Conservation (phyloP, 805 yeast genomes). For the Candida coleopterorum region DNA sequence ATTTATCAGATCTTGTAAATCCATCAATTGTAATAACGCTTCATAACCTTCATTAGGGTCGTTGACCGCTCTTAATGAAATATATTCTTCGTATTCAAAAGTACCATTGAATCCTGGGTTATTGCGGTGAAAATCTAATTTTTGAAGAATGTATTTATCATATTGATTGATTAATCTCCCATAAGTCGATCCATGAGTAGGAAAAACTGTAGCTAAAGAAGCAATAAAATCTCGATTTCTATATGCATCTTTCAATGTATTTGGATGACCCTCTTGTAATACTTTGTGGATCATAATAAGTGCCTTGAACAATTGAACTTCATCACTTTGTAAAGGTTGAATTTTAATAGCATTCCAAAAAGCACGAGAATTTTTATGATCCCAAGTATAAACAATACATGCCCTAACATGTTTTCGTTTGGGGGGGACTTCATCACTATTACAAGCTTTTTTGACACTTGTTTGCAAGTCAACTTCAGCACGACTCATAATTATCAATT, state of each 20-base stretch:
- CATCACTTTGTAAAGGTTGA: conserved; percentile 76
- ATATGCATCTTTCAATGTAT: conserved; percentile 75
- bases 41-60: conserved; percentile 97
- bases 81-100: conserved; percentile 93
- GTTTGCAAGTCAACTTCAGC: conserved; percentile 44
- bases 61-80: conserved; percentile 77
- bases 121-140: conserved; percentile 74
- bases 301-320: conserved; percentile 80
- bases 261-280: conserved; percentile 96
- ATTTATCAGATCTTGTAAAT: conserved; percentile 78
- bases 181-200: conserved; percentile 46
- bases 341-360: conserved; percentile 82
- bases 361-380: conserved; percentile 75
- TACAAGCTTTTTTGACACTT: conserved; percentile 79
- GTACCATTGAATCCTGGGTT: conserved; percentile 93
- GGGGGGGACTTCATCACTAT: conserved; percentile 84
- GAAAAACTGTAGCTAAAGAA: conserved; percentile 57
- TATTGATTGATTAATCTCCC: conserved; percentile 76
- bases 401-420: conserved; percentile 95
- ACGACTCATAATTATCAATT: conserved; percentile 30
- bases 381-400: conserved; percentile 96
- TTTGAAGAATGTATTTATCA: conserved; percentile 61
- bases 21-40: conserved; percentile 78
- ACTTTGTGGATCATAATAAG: conserved; percentile 84
- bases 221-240: conserved; percentile 74